Evolutionary conservation across 306 rosid genomes (phyloP), one percentile per base, ranked within the genome.

Genomic region (Sphenostylis stenocarpa): DNA sequence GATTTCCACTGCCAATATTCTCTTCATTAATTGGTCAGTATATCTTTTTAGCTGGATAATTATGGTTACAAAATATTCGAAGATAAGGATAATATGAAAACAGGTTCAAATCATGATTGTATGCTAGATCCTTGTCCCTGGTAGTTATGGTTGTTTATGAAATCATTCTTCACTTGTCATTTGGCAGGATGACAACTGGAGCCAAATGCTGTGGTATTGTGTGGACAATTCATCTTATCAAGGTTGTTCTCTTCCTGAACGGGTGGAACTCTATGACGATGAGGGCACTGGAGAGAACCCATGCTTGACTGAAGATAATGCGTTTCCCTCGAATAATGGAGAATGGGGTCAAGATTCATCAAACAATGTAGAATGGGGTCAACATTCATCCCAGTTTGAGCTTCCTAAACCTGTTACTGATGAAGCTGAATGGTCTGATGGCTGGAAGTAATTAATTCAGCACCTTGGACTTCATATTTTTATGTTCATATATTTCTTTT

Each of bases 361-460:
- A 6, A 31, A 51, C 51, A 70, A 70, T 39, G 51, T 1, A 23
- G 85, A 60, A 64, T 33, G 78, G 66, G 82, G 48, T 36, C 85
- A 62, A 56, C 71, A 88, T 43, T 21, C 77, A 36, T 65, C 38
- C 57, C 73, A 44, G 58, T 23, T 76, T 5, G 91, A 84, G 51
- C 36, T 70, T 53, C 82, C 87, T 41, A 68, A 73, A 67, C 89
- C 93, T 77, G 83, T 20, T 17, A 77, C 73, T 0, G 83, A 89
- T 70, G 96, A 92, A 81, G 89, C 82, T 53, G 97, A 90, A 70
- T 92, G 97, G 97, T 87, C 93, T 67, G 99, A 92, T 85, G 96
- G 96, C 67, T 89, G 98, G 97, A 90, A 90, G 81, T 84, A 80
- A 73, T 49, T 75, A 70, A 63, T 70, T 23, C 47, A 69, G 58